phyloP scores from a whole-genome alignment of 2,329 filamentous ascomycete genomes.

The Diplocarpon rosae region DNA sequence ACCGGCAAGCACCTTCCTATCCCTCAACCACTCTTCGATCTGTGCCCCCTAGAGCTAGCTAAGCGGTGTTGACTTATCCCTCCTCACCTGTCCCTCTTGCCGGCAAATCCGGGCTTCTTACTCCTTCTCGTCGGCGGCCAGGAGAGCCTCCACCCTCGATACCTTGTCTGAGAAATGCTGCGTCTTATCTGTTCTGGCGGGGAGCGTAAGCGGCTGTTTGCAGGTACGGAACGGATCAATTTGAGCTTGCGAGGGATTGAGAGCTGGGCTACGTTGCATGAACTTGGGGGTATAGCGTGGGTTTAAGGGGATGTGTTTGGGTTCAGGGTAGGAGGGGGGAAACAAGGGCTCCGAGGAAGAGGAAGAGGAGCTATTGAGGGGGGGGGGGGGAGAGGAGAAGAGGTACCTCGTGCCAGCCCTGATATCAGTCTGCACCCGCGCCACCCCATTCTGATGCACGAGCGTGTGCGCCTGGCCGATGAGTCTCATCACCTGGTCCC shows the following conservation, averaged over 20 bases:
- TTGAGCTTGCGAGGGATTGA: no score
- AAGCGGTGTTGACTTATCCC: no score
- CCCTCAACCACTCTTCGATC: no score
- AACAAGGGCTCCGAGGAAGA: no score
- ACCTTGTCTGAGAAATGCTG: slow-evolving; percentile 26
- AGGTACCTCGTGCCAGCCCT: slow-evolving; percentile 60
- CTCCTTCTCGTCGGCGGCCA: slow-evolving; percentile 7
- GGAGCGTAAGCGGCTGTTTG: not conserved
- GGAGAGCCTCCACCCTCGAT: slow-evolving; percentile 23
- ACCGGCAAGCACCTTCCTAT: no score
- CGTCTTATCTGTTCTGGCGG: slow-evolving; percentile 23
- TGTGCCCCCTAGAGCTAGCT: no score
- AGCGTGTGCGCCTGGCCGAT: slow-evolving; percentile 78
- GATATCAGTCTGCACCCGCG: slow-evolving; percentile 82
- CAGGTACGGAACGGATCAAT: no score
- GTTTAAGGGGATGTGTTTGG: not conserved
- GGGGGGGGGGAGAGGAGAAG: not conserved
- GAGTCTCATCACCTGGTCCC: slow-evolving; percentile 76
- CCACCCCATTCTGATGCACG: slow-evolving; percentile 65
- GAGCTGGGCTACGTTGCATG: no score
- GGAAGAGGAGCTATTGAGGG: not conserved
- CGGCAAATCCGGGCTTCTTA: no score
- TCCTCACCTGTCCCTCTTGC: no score
- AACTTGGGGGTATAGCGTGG: no score
- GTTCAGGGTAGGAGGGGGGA: not conserved